phyloP scores from a whole-genome alignment of 257 asterid species.

The Nicotiana knightiana region DNA sequence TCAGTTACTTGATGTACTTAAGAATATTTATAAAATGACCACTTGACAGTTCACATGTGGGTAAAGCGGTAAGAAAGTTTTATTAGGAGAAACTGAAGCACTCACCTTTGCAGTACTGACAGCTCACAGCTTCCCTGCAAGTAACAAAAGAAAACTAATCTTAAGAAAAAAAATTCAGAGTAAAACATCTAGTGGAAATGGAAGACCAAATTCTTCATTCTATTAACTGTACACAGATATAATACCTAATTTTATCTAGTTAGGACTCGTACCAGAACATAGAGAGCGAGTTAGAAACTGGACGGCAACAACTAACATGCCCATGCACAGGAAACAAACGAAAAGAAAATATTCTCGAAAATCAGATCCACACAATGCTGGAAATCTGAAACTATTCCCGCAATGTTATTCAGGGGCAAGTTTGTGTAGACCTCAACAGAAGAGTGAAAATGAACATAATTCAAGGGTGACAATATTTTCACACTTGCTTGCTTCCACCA shows the following conservation, averaged over 20 bases:
- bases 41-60: background rate
- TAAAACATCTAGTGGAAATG: background rate
- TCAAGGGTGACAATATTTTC: background rate
- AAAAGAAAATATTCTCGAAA: background rate
- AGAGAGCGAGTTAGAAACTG: background rate
- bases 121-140: constrained; percentile 89
- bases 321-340: background rate
- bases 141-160: constrained; percentile 27
- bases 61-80: constrained; percentile 8
- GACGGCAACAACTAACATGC: background rate
- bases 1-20: background rate
- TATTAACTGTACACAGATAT: background rate
- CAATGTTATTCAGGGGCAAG: background rate
- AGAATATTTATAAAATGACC: background rate
- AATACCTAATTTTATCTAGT: background rate
- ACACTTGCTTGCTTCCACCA: background rate
- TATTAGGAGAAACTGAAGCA: constrained; percentile 4
- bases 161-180: background rate
- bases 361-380: background rate
- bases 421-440: background rate
- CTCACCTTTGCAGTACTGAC: constrained; percentile 76
- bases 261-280: background rate
- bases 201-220: background rate
- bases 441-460: background rate
- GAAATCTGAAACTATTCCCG: background rate